Conservation (phyloP, 306 rosid genomes). For the Rosa persica region DNA sequence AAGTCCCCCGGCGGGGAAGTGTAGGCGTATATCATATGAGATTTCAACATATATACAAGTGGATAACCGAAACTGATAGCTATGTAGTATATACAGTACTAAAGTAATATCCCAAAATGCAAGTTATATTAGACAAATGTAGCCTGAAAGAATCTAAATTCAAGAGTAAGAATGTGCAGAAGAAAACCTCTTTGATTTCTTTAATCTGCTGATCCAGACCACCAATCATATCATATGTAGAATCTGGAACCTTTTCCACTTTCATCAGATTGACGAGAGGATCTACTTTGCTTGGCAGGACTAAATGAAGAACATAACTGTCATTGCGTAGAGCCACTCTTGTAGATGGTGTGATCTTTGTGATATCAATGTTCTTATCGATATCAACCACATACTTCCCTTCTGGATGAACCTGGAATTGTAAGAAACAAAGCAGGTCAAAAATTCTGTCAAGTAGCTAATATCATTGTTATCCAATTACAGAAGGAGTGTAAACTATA, state of each 20-base stretch:
- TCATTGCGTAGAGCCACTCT: conserved; percentile 98
- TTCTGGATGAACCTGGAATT: conserved; percentile 85
- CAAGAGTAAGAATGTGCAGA: conserved; percentile 18
- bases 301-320: conserved; percentile 93
- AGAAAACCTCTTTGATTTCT: conserved; percentile 87
- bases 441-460: not conserved
- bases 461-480: not conserved
- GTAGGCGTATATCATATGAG: not conserved
- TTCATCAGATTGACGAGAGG: conserved; percentile 97
- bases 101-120: not conserved
- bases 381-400: conserved; percentile 98
- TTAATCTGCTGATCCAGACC: conserved; percentile 99
- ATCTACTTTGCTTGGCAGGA: conserved; percentile 99
- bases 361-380: conserved; percentile 88
- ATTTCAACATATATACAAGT: not conserved
- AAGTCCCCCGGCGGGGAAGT: too few species aligned
- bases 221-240: conserved; percentile 99
- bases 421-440: not conserved
- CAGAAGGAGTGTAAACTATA: not conserved
- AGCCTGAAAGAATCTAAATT: not conserved
- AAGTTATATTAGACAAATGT: not conserved
- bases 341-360: conserved; percentile 95
- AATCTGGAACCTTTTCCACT: conserved; percentile 99
- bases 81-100: not conserved
- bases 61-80: not conserved